Percentiles rank a stretch among this genome's conserved stretches.
Evolutionary conservation across 2,329 filamentous ascomycete genomes (phyloP).

Genomic region (Tolypocladium capitatum): DNA sequence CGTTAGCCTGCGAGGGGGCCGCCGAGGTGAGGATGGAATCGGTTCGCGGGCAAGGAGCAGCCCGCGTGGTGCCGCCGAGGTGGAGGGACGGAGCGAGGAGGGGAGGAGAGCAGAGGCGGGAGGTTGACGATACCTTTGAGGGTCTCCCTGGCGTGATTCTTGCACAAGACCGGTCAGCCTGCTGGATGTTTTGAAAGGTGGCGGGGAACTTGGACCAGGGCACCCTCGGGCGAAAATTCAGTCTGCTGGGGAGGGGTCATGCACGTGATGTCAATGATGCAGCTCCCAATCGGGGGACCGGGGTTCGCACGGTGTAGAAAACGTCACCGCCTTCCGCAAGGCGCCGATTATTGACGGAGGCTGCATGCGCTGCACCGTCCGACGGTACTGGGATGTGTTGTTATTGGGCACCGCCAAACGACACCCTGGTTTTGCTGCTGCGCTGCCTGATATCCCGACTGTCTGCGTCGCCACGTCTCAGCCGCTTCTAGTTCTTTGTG

Average conservation of each 20-base stretch:
- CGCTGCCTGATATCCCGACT: background rate
- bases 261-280: conserved; percentile 20
- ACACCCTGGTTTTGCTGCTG: background rate
- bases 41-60: conserved; percentile 3
- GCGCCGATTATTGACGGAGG: background rate
- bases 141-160: conserved; percentile 16
- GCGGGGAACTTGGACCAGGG: conserved; percentile 26
- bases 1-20: conserved; percentile 17
- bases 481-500: no score
- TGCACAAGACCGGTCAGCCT: conserved; percentile 18
- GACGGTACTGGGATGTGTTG: background rate
- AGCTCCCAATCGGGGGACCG: conserved; percentile 3
- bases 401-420: background rate
- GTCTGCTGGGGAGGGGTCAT: conserved; percentile 17
- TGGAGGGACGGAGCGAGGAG: conserved; percentile 12
- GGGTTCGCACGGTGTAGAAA: background rate
- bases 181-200: conserved; percentile 27
- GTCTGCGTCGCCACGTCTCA: no score
- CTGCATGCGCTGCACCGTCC: background rate
- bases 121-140: conserved; percentile 6
- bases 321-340: background rate
- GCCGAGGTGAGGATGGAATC: conserved; percentile 6
- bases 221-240: conserved; percentile 30
- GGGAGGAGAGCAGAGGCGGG: conserved; percentile 7
- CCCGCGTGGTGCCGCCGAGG: conserved; percentile 5